Percentiles rank a stretch among this genome's conserved stretches.
These are phyloP conservation scores for Physcia stellaris DNA, from an alignment of 495 filamentous ascomycete species.

Conservation along the genomic window DNA sequence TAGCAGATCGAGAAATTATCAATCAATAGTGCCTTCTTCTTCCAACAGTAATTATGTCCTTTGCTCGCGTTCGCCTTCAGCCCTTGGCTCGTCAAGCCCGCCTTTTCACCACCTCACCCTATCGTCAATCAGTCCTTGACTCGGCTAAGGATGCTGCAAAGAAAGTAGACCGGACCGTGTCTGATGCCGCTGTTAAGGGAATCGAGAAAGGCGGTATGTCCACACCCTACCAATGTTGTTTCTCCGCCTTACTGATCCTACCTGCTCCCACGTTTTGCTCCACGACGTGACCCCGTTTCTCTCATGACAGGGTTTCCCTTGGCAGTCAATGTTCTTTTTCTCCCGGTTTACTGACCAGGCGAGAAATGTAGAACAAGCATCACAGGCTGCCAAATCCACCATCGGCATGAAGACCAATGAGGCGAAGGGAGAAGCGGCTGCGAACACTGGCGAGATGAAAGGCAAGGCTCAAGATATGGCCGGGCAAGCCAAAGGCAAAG, in stretches of 20 bases:
- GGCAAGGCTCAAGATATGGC: constrained; percentile 26
- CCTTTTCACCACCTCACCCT: constrained; percentile 7
- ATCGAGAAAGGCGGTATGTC: constrained; percentile 45
- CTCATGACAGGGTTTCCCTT: no score
- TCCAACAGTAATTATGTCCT: background rate
- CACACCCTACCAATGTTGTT: background rate
- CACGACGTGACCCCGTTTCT: no score
- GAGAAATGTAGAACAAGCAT: background rate
- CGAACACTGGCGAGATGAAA: constrained; percentile 29
- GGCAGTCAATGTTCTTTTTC: no score
- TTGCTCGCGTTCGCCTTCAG: no score
- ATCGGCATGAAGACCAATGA: constrained; percentile 8
- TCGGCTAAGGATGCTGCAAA: constrained; percentile 42
- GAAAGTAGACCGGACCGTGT: constrained; percentile 38
- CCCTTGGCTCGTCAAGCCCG: no score
- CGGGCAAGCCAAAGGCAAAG: constrained; percentile 29
- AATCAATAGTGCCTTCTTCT: no score
- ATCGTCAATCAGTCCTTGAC: constrained; percentile 22
- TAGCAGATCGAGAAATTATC: no score
- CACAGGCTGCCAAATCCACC: background rate
- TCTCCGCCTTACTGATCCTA: background rate
- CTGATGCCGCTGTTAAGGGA: constrained; percentile 43
- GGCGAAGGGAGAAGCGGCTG: constrained; percentile 22
- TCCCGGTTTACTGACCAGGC: no score
- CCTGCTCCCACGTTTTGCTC: no score